phyloP scores from a whole-genome alignment of 768 basidiomycete species.

The Tulasnella sp. region DNA sequence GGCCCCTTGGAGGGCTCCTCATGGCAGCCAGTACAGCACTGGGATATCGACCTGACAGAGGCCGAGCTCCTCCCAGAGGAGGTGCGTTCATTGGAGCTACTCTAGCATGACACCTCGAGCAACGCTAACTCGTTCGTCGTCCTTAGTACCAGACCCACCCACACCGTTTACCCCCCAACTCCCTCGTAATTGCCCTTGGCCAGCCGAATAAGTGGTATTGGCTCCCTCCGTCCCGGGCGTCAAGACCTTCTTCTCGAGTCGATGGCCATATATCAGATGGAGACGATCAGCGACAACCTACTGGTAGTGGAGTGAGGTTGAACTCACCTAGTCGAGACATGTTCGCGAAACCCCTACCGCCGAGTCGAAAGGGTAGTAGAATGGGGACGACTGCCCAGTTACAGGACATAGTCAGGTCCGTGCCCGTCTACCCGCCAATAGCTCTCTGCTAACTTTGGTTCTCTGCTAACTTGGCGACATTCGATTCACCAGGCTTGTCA shows the following conservation, averaged over 20 bases:
- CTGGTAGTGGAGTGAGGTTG: constrained; percentile 21
- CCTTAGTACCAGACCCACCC: constrained; percentile 32
- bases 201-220: constrained; percentile 61
- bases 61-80: constrained; percentile 57
- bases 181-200: constrained; percentile 61
- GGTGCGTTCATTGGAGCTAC: constrained; percentile 43
- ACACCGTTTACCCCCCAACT: constrained; percentile 63
- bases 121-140: background rate
- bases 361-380: constrained; percentile 29
- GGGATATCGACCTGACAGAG: constrained; percentile 58
- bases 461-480: constrained; percentile 13
- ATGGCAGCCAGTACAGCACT: constrained; percentile 67
- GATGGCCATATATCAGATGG: constrained; percentile 32
- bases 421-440: constrained; percentile 23
- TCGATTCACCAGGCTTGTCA: constrained; percentile 40
- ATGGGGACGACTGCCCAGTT: constrained; percentile 50
- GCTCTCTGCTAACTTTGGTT: no score
- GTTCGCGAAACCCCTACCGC: background rate
- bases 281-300: constrained; percentile 22
- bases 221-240: constrained; percentile 39
- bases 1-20: constrained; percentile 33
- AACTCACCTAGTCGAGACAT: background rate
- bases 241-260: constrained; percentile 30
- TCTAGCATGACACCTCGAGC: constrained; percentile 25
- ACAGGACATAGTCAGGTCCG: constrained; percentile 71